phyloP scores from a whole-genome alignment of 1,284 basidiomycete genomes.

The Ustilago nuda region DNA sequence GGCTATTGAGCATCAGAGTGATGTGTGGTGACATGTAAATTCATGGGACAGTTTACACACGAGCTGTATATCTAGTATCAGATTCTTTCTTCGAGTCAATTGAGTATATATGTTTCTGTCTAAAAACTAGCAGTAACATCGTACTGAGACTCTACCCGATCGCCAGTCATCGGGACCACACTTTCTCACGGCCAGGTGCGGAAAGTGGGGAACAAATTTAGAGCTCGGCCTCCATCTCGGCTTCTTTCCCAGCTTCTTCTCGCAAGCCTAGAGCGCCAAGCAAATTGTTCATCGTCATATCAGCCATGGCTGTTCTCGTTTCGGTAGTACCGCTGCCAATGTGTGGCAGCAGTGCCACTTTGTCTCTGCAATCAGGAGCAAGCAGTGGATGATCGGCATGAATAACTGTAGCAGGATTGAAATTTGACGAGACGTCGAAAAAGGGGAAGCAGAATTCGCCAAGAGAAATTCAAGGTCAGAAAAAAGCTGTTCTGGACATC shows the following conservation, averaged over 20 bases:
- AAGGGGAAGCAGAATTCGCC: neutral
- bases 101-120: too few relatives aligned
- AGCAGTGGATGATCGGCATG: constrained; percentile 81
- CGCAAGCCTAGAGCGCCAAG: constrained; percentile 54
- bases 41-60: too few relatives aligned
- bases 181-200: neutral
- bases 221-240: constrained; percentile 52
- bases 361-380: constrained; percentile 65
- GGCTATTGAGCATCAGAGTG: too few relatives aligned
- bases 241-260: constrained; percentile 31
- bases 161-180: too few relatives aligned
- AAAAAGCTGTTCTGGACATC: neutral
- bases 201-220: constrained; percentile 4
- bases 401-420: constrained; percentile 71
- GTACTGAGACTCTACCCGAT: too few relatives aligned
- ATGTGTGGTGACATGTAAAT: too few relatives aligned
- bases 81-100: too few relatives aligned
- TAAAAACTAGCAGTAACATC: too few relatives aligned
- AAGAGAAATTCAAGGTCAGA: constrained; percentile 3
- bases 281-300: constrained; percentile 53
- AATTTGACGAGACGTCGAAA: neutral
- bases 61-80: too few relatives aligned
- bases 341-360: constrained; percentile 85
- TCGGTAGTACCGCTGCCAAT: constrained; percentile 89
- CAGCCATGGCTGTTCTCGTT: constrained; percentile 83